Base-by-base conservation (phyloP, 2,329 filamentous ascomycete species). In the Escovopsis weberi region DNA sequence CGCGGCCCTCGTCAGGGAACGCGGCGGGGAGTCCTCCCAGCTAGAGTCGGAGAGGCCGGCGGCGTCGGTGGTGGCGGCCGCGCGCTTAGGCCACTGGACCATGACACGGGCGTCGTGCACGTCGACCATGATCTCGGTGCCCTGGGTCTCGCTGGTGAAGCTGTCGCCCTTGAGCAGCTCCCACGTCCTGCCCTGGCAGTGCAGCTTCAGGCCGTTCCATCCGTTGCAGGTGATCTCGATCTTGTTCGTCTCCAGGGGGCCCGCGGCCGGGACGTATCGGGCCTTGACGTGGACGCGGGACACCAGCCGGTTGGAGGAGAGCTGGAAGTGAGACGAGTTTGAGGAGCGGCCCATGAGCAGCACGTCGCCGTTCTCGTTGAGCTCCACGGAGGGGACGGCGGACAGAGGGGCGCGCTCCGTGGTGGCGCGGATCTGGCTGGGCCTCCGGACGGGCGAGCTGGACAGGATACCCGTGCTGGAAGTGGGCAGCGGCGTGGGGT, bases 131-230 rank as follows among this genome's bases (percentile, higher is more conserved):
- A 98, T 87, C 55, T 94, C 87, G 15, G 80, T 80, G 50, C 80
- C 78, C 57, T 88, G 85, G 28, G 87, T 88, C 63, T 94, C 85
- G 45, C 87, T 94, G 38, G 80, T 82, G 62, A 95, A 96, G 40
- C 78, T 83, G 58, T 94, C 87, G 15, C 84, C 86, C 66, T 94
- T 95, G 49, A 70, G 72, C 54, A 98, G 64, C 51, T 94, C 85
- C 69, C 85, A 89, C 3, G 85, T 82, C 51, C 81, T 79, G 44
- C 86, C 86, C 62, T 89, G 82, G 67, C 86, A 95, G 64, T 94
- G 87, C 51, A 98, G 66, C 66, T 86, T 94, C 50, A 91, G 71
- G 12, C 91, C 91, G 60, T 98, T 98, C 89, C 89, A 96, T 19
- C 91, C 91, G 55, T 83, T 76, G 68, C 91, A 98, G 55, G 85